Percentiles rank a stretch among this genome's conserved stretches.
Evolutionary conservation across 1,139 yeast genomes (phyloP).

Genomic region (Yamadazyma aaseri): DNA sequence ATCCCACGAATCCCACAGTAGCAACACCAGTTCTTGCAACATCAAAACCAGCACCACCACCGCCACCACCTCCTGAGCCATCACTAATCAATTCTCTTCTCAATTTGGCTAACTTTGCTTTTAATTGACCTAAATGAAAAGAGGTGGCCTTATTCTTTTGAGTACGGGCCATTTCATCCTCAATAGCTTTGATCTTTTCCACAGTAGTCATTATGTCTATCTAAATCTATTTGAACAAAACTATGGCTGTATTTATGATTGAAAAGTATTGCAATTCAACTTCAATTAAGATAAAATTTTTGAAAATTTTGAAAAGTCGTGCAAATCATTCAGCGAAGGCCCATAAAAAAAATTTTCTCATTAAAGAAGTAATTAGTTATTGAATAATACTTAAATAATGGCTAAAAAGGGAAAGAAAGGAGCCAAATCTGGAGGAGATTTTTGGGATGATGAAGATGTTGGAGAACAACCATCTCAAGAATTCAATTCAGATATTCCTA

Average conservation of each 20-base stretch:
- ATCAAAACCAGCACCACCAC: slow-evolving; percentile 90
- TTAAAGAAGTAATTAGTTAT: too few species aligned
- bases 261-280: not conserved
- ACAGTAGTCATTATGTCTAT: slow-evolving; percentile 63
- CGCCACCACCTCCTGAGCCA: slow-evolving; percentile 76
- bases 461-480: slow-evolving; percentile 45
- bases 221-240: too few species aligned
- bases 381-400: slow-evolving; percentile 24
- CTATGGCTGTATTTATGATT: too few species aligned
- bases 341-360: slow-evolving; percentile 2
- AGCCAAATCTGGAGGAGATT: slow-evolving; percentile 56
- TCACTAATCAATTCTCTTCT: slow-evolving; percentile 89
- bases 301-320: slow-evolving; percentile 1
- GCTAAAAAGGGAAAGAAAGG: slow-evolving; percentile 56
- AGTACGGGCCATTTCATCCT: slow-evolving; percentile 93
- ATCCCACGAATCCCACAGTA: slow-evolving; percentile 94
- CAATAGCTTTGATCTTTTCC: slow-evolving; percentile 87
- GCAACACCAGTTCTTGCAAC: slow-evolving; percentile 98
- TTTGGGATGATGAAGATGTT: slow-evolving; percentile 82
- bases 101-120: slow-evolving; percentile 92
- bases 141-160: slow-evolving; percentile 96
- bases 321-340: slow-evolving; percentile 2
- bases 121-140: slow-evolving; percentile 93
- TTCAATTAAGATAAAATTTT: not conserved
- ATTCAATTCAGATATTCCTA: slow-evolving; percentile 29